Percentiles rank a stretch among this genome's conserved stretches.
Evolutionary conservation across 2,329 filamentous ascomycete genomes (phyloP).

Genomic region (Colletotrichum lentis): DNA sequence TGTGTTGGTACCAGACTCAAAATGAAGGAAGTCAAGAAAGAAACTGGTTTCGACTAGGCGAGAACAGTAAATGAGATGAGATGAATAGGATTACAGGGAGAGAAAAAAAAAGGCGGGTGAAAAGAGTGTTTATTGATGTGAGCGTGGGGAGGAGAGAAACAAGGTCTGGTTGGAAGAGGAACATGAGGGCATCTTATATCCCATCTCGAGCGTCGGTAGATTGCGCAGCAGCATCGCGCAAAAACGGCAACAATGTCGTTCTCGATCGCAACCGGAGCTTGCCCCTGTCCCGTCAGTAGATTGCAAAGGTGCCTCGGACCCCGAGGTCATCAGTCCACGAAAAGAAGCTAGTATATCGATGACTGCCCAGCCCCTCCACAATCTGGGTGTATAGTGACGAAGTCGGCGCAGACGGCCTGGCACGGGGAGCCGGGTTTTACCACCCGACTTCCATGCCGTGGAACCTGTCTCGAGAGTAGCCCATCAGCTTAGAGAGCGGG

Average conservation of each 20-base stretch:
- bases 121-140: conserved; percentile 19
- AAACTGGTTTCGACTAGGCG: not conserved
- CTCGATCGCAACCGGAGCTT: conserved; percentile 10
- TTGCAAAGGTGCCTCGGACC: not conserved
- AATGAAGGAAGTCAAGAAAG: not conserved
- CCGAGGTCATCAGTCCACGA: not conserved
- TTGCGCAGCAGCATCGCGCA: not conserved
- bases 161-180: not conserved
- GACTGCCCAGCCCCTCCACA: conserved; percentile 31
- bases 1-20: conserved; percentile 10
- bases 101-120: not conserved
- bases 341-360: conserved; percentile 22
- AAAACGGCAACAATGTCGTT: not conserved
- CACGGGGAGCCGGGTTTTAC: not conserved
- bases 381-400: conserved; percentile 25
- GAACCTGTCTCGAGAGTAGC: not conserved
- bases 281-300: not conserved
- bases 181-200: conserved; percentile 18
- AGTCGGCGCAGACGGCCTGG: not conserved
- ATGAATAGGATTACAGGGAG: too few species aligned
- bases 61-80: not conserved
- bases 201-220: not conserved
- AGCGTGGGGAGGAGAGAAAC: conserved; percentile 18
- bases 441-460: not conserved
- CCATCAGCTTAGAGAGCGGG: too few species aligned